These are phyloP conservation scores for Solanum virginianum DNA, from an alignment of 257 asterid genomes.

Conservation along the genomic window DNA sequence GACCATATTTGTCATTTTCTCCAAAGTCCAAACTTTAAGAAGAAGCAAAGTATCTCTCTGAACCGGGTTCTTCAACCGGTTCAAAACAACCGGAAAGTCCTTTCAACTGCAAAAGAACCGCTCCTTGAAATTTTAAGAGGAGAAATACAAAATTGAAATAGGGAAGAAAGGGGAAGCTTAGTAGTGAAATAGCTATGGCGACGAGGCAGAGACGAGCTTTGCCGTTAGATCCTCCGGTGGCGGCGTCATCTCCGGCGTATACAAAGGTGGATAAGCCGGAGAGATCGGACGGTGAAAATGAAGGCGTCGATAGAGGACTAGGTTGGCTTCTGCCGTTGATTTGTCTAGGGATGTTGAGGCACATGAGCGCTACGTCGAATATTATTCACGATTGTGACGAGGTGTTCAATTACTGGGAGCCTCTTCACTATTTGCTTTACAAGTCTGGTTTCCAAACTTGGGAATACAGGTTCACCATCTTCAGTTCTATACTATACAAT, in stretches of 20 bases:
- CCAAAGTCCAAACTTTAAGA: background rate
- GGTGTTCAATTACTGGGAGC: constrained; percentile 99
- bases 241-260: constrained; percentile 47
- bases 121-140: background rate
- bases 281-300: constrained; percentile 25
- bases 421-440: constrained; percentile 84
- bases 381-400: constrained; percentile 97
- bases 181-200: constrained; percentile 25
- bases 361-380: constrained; percentile 90
- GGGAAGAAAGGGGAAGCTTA: background rate
- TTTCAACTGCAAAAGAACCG: background rate
- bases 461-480: constrained; percentile 72
- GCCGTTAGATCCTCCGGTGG: constrained; percentile 17
- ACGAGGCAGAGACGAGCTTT: constrained; percentile 78
- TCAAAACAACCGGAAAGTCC: background rate
- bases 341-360: constrained; percentile 54
- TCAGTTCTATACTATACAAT: background rate
- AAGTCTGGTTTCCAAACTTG: constrained; percentile 96
- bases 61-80: background rate
- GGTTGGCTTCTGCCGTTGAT: constrained; percentile 74
- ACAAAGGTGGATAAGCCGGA: constrained; percentile 74
- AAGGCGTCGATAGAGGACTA: constrained; percentile 31
- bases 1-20: background rate
- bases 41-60: background rate
- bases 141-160: background rate